phyloP scores from a whole-genome alignment of 495 filamentous ascomycete species.

The Neurospora sp. region DNA sequence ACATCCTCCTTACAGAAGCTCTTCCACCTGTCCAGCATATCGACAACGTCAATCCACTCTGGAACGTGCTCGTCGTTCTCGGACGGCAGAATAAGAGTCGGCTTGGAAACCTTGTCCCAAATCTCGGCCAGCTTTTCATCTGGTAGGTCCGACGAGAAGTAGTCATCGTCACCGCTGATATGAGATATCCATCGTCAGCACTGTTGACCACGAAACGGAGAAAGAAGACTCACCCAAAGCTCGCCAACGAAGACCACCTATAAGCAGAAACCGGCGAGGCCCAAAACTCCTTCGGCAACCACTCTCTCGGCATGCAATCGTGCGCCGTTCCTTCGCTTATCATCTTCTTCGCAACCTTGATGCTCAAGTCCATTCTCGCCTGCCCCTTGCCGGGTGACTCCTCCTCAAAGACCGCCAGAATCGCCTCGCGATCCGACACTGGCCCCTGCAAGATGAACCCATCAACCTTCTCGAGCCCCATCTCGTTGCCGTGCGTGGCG shows the following conservation, averaged over 20 bases:
- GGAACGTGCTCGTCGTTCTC: slow-evolving; percentile 67
- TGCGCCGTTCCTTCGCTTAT: slow-evolving; percentile 41
- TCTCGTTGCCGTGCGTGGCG: neutral
- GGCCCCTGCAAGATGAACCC: slow-evolving; percentile 78
- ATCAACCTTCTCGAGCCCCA: slow-evolving; percentile 44
- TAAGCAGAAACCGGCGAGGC: slow-evolving; percentile 51
- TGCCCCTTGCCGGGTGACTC: slow-evolving; percentile 4
- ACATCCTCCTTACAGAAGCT: slow-evolving; percentile 24
- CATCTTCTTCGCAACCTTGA: slow-evolving; percentile 44
- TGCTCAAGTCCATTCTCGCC: slow-evolving; percentile 34
- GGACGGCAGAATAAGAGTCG: slow-evolving; percentile 57
- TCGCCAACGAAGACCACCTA: slow-evolving; percentile 58
- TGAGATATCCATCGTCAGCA: neutral
- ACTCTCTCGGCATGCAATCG: slow-evolving; percentile 46
- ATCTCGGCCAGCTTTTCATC: slow-evolving; percentile 47
- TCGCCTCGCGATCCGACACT: slow-evolving; percentile 65
- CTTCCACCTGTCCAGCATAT: slow-evolving; percentile 54
- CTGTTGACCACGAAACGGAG: neutral
- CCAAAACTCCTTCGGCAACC: slow-evolving; percentile 39
- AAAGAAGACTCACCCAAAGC: slow-evolving; percentile 33
- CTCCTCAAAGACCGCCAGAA: slow-evolving; percentile 32
- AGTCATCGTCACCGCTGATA: slow-evolving; percentile 66
- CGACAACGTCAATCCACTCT: slow-evolving; percentile 48
- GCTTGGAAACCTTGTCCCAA: slow-evolving; percentile 51
- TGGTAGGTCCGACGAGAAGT: slow-evolving; percentile 70